Evolutionary conservation across 106 monocot genomes (phyloP), one percentile per base, ranked within the genome.

Genomic region (Acorus calamus): DNA sequence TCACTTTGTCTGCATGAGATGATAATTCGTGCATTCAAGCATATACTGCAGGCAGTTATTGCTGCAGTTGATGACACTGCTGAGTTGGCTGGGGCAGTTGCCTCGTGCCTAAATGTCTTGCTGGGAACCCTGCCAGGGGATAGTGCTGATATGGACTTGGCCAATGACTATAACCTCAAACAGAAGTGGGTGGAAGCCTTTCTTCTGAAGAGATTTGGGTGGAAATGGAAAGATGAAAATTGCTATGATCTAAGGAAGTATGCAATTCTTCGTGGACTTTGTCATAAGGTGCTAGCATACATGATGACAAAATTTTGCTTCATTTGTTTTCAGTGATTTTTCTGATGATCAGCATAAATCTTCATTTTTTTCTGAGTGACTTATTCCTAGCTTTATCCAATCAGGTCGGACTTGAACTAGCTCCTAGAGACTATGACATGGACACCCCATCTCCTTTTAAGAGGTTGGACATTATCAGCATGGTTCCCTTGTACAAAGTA

Each of bases 1-100:
- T 94, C 94, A 51, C 86, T 94, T 66, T 94, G 94, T 55, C 69
- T 89, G 12, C 94, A 94, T 74, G 94, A 94, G 61, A 94, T 94
- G 94, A 70, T 94, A 53, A 65, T 79, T 68, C 83, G 94, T 52
- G 89, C 94, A 61, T 94, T 81, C 69, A 94, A 94, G 70, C 86
- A 89, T 74, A 62, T 94, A 71, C 57, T 94, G 41, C 89, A 71
- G 62, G 94, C 94, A 75, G 86, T 89, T 73, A 72, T 94, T 72
- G 89, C 94, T 68, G 72, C 84, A 45, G 79, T 78, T 69, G 67
- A 75, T 68, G 73, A 79, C 47, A 56, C 78, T 55, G 66, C 61
- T 66, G 79, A 94, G 63, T 60, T 89, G 65, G 79, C 94, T 56
- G 77, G 72, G 12, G 69, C 72, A 43, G 65, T 89, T 68, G 89